Evolutionary conservation across 2,329 filamentous ascomycete genomes (phyloP).

Genomic region (Dissoconium aciculare): DNA sequence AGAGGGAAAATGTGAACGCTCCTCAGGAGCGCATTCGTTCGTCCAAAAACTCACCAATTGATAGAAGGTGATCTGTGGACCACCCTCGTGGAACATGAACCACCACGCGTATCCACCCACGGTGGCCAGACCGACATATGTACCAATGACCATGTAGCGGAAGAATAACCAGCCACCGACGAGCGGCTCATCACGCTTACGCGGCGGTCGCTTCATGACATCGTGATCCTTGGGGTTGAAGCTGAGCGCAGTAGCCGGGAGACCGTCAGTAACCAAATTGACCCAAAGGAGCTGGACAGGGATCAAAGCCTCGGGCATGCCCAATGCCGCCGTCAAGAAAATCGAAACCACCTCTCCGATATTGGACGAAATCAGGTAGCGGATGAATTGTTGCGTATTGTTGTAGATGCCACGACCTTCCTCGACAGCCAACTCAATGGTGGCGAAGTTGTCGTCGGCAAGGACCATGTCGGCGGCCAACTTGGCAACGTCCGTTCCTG

Average conservation of each 20-base stretch:
- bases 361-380: constrained; percentile 97
- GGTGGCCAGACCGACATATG: constrained; percentile 85
- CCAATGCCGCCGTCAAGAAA: constrained; percentile 87
- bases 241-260: constrained; percentile 86
- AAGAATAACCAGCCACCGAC: constrained; percentile 96
- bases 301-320: constrained; percentile 94
- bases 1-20: too few relatives aligned
- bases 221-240: constrained; percentile 99
- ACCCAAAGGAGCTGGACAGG: constrained; percentile 98
- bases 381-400: constrained; percentile 99
- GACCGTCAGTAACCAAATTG: constrained; percentile 92
- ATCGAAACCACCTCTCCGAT: constrained; percentile 98
- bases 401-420: constrained; percentile 98
- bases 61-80: constrained; percentile 80
- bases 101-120: constrained; percentile 99
- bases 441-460: constrained; percentile 96
- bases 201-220: constrained; percentile 83
- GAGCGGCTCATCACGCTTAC: constrained; percentile 83
- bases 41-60: constrained; percentile 50
- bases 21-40: too few relatives aligned
- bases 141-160: constrained; percentile 90
- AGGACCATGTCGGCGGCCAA: constrained; percentile 97
- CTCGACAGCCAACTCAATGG: constrained; percentile 88
- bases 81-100: constrained; percentile 90
- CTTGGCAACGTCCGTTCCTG: constrained; percentile 92